Base-by-base conservation (phyloP, 2,329 filamentous ascomycete genomes). In the Zymoseptoria passerinii region DNA sequence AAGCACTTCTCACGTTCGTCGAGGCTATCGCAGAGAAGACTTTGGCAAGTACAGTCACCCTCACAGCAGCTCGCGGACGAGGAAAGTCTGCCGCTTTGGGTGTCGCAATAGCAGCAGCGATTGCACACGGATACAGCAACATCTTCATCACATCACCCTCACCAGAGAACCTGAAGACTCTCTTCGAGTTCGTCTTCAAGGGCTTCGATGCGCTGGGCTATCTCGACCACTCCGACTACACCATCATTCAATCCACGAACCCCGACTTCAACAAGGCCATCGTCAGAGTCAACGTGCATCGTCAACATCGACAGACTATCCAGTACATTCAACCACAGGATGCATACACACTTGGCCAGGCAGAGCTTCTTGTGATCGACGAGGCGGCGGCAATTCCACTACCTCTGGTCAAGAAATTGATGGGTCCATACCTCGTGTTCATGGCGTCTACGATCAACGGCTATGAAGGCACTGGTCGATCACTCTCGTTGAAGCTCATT, bases 381-480 rank as follows among this genome's bases (percentile, higher is more conserved):
- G 94, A 99, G 75, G 94, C 94, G 16, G 94, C 94, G 10, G 95
- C 95, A 1, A 99, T 99, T 62, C 94, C 95, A 10, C 76, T 99
- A 9, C 94, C 94, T 0, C 78, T 97, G 2, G 94, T 99, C 7
- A 83, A 88, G 66, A 96, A 96, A 75, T 80, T 99, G 48, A 92
- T 99, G 84, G 94, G 94, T 0, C 92, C 92, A 13, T 99, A 99
- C 74, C 80, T 99, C 44, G 91, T 97, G 8, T 99, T 99, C 75
- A 97, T 99, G 94, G 91, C 95, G 0, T 99, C 94, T 0, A 99
- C 94, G 1, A 96, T 99, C 77, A 97, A 97, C 71, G 94, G 94
- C 59, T 99, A 99, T 72, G 94, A 99, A 77, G 94, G 94, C 58
- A 99, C 94, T 6, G 94, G 94, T 48, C 85, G 94, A 58, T 97